Evolutionary conservation across 2,329 filamentous ascomycete species (phyloP), one percentile per base, ranked within the genome.

Genomic region (Pseudocercospora ulei): DNA sequence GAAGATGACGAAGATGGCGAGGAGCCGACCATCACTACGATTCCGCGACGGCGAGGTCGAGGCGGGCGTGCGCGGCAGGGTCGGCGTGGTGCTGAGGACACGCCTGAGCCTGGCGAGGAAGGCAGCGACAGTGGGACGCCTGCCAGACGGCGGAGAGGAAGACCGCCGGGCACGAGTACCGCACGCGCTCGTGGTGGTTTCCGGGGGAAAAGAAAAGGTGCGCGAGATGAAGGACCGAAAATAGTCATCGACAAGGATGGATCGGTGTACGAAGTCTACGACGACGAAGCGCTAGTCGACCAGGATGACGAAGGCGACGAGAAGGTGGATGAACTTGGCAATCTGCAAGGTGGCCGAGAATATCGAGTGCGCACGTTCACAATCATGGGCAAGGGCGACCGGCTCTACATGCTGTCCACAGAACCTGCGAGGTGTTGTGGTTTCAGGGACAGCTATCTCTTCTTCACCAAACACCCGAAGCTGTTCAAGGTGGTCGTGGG

Each of bases 401-500:
- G 87, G 39, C 76, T 93, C 7, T 98, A 98, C 74, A 98, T 98
- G 90, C 67, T 98, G 63, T 96, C 90, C 2, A 98, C 90, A 3
- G 90, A 98, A 59, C 92, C 90, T 3, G 90, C 90, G 14, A 82
- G 90, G 49, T 96, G 90, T 56, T 87, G 94, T 39, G 90, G 90
- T 9, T 98, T 98, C 71, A 75, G 90, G 51, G 90, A 98, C 69
- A 95, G 87, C 49, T 98, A 98, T 58, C 75, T 98, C 16, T 95
- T 98, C 71, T 98, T 98, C 70, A 92, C 90, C 48, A 98, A 96
- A 65, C 90, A 98, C 64, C 82, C 83, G 59, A 80, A 86, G 56
- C 79, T 98, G 8, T 90, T 86, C 73, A 98, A 98, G 68, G 94
- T 98, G 56, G 94, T 98, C 55, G 84, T 96, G 40, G 86, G 87